These are phyloP conservation scores for Pseudogymnoascus sp. DNA, from an alignment of 2,329 filamentous ascomycete genomes.

Conservation along the genomic window DNA sequence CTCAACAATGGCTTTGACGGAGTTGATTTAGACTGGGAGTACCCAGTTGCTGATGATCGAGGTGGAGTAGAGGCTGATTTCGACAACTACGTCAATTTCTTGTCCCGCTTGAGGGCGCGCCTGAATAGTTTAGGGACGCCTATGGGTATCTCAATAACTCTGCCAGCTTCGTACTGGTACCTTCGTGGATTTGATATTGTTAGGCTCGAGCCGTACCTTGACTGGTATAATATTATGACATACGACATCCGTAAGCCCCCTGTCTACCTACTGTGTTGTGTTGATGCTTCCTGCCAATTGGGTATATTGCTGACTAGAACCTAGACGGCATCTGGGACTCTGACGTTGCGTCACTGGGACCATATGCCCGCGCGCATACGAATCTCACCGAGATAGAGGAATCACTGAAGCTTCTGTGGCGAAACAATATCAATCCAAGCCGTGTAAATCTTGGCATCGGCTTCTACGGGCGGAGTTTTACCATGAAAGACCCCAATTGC, in stretches of 20 bases:
- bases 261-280: conserved; percentile 34
- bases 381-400: conserved; percentile 39
- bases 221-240: conserved; percentile 10
- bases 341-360: conserved; percentile 27
- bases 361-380: conserved; percentile 33
- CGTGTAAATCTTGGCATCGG: conserved; percentile 38
- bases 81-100: conserved; percentile 26
- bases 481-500: conserved; percentile 16
- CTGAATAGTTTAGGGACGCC: neutral
- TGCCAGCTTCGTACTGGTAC: conserved; percentile 8
- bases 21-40: conserved; percentile 42
- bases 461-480: conserved; percentile 36
- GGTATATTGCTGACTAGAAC: conserved; percentile 30
- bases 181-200: neutral
- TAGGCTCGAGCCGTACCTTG: neutral
- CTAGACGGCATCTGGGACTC: conserved; percentile 38
- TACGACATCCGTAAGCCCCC: conserved; percentile 13
- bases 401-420: conserved; percentile 38
- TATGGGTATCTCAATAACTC: conserved; percentile 26
- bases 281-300: conserved; percentile 27
- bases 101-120: conserved; percentile 12
- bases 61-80: conserved; percentile 32
- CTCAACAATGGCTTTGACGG: conserved; percentile 37
- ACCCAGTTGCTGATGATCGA: conserved; percentile 32
- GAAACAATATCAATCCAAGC: conserved; percentile 32